Evolutionary conservation across 495 filamentous ascomycete genomes (phyloP), one percentile per base, ranked within the genome.

Genomic region (Pseudotulostoma volvatum): DNA sequence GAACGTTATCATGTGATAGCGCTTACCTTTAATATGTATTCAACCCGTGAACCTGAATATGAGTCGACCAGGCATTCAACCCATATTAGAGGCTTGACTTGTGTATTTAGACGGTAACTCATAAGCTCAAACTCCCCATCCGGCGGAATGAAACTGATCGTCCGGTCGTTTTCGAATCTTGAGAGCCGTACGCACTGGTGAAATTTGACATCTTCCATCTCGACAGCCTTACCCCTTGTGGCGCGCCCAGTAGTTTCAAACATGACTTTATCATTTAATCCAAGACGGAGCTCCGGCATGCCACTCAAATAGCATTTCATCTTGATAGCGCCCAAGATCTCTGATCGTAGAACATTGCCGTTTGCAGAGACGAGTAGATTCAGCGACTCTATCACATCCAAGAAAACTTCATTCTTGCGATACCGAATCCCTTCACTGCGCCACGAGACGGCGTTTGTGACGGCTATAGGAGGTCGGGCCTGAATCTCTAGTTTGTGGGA

Each of bases 191-290:
- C 92, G 60, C 92, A 99, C 55, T 99, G 92, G 62, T 99, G 92
- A 61, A 99, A 99, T 53, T 96, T 99, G 53, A 99, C 92, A 46
- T 99, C 92, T 59, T 99, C 92, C 92, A 99, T 99, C 61, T 99
- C 92, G 38, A 99, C 88, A 8, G 90, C 83, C 60, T 99, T 99
- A 36, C 92, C 92, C 53, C 92, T 64, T 37, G 86, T 93, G 7
- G 92, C 86, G 38, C 92, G 72, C 9, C 92, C 92, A 7, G 92
- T 99, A 20, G 84, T 90, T 64, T 99, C 92, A 53, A 99, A 99
- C 92, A 99, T 99, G 49, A 83, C 92, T 57, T 99, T 99, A 61
- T 99, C 92, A 66, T 99, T 99, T 47, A 99, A 57, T 0, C 92
- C 92, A 31, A 99, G 57, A 35, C 92, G 81, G 48, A 99, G 63